Evolutionary conservation across 2,329 filamentous ascomycete species (phyloP).

Genomic region (Shiraia bambusicola): DNA sequence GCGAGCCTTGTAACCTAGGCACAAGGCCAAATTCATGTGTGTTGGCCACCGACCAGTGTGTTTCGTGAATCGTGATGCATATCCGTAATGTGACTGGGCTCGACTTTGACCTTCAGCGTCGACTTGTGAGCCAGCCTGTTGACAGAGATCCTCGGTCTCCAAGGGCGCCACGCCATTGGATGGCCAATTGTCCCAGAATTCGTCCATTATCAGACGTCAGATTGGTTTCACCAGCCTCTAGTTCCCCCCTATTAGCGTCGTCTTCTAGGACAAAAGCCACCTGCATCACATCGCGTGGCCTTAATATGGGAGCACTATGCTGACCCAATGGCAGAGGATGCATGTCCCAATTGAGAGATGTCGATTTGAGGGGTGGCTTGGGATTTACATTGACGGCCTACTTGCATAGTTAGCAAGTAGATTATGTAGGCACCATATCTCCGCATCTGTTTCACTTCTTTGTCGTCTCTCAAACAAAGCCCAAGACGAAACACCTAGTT

Average conservation of each 20-base stretch:
- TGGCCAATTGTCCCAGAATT: constrained; percentile 76
- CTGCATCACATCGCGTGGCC: constrained; percentile 64
- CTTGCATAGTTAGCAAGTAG: constrained; percentile 12
- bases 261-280: constrained; percentile 65
- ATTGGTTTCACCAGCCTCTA: constrained; percentile 42
- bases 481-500: neutral
- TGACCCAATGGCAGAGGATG: constrained; percentile 34
- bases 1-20: too few species aligned
- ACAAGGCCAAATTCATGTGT: too few species aligned
- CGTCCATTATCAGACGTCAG: constrained; percentile 50
- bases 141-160: constrained; percentile 84
- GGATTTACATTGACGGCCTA: constrained; percentile 50
- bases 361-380: constrained; percentile 56
- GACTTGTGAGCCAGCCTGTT: constrained; percentile 70
- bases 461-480: neutral
- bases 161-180: constrained; percentile 88
- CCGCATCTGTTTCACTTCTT: too few species aligned
- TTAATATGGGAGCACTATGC: constrained; percentile 51
- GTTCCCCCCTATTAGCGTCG: constrained; percentile 49
- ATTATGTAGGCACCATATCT: constrained; percentile 1
- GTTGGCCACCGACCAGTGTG: too few species aligned
- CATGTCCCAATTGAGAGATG: constrained; percentile 58
- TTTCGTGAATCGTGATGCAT: neutral
- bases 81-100: too few species aligned
- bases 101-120: constrained; percentile 26